A percentile compares a stretch with the other conserved stretches of the same genome.
Conservation (phyloP, 2,329 filamentous ascomycete genomes). For the Elsinoe ampelina region DNA sequence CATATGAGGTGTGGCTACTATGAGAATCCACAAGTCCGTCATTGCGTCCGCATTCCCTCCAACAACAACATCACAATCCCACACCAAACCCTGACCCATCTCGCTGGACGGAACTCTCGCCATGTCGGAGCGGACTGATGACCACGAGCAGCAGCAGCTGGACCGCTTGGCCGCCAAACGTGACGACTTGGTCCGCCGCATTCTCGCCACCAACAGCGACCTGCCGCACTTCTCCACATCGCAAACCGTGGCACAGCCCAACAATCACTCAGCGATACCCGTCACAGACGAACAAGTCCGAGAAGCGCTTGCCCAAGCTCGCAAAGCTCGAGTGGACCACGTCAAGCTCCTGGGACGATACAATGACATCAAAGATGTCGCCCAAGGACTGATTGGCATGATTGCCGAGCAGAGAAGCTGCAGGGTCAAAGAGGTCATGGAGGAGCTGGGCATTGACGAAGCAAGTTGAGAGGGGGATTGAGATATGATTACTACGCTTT, state of each 20-base stretch:
- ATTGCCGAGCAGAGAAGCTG: slow-evolving; percentile 56
- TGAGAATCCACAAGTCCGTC: no score
- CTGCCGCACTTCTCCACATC: background rate
- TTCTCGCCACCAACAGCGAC: background rate
- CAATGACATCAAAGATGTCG: slow-evolving; percentile 62
- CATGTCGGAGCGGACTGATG: background rate
- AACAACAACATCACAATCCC: no score
- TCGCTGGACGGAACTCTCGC: background rate
- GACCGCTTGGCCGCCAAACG: background rate
- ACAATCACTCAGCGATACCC: background rate
- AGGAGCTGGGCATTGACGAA: slow-evolving; percentile 37
- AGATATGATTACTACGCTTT: background rate
- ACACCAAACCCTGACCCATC: no score
- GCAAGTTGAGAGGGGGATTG: slow-evolving; percentile 32
- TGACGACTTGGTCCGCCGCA: slow-evolving; percentile 3
- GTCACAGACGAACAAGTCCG: background rate
- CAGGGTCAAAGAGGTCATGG: slow-evolving; percentile 41
- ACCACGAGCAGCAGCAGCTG: background rate
- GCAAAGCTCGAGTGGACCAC: slow-evolving; percentile 31
- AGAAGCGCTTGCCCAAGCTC: background rate
- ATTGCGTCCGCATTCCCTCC: no score
- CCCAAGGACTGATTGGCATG: slow-evolving; percentile 55
- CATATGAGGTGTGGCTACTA: no score
- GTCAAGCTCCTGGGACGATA: slow-evolving; percentile 59
- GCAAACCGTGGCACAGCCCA: background rate